Evolutionary conservation across 495 filamentous ascomycete species (phyloP).

Genomic region (Lasiosphaeria miniovina): DNA sequence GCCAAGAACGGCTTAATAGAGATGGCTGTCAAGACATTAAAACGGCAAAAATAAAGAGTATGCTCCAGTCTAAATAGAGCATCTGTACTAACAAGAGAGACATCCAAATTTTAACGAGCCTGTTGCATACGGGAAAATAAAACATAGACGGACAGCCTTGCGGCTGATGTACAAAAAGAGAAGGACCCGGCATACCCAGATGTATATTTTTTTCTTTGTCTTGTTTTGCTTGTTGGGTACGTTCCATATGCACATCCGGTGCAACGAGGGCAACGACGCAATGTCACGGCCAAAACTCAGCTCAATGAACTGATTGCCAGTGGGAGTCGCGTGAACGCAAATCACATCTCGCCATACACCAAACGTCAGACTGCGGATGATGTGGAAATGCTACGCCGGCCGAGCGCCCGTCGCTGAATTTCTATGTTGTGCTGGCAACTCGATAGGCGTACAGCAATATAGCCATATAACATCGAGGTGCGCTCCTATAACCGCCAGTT

Average conservation of each 20-base stretch:
- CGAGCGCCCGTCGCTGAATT: too few relatives aligned
- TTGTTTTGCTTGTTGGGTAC: not conserved
- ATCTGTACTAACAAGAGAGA: constrained; percentile 14
- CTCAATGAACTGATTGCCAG: not conserved
- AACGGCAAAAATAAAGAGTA: constrained; percentile 71
- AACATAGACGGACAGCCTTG: constrained; percentile 13
- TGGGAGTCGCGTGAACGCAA: not conserved
- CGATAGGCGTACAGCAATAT: too few relatives aligned
- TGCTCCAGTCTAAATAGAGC: not conserved
- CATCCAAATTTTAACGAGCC: not conserved
- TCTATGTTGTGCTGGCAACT: too few relatives aligned
- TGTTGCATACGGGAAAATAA: constrained; percentile 3
- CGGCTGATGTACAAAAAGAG: constrained; percentile 12
- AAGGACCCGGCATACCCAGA: constrained; percentile 3
- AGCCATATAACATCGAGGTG: too few relatives aligned
- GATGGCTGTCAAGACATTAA: constrained; percentile 89
- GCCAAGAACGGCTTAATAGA: constrained; percentile 87
- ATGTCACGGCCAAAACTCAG: not conserved
- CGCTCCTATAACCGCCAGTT: too few relatives aligned
- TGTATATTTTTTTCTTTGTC: not conserved
- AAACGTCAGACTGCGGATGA: not conserved
- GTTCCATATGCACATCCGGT: not conserved
- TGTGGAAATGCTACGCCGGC: too few relatives aligned
- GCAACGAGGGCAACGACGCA: not conserved
- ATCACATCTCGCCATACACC: not conserved